These are phyloP conservation scores for Pseudogymnoascus sp. DNA, from an alignment of 2,329 filamentous ascomycete genomes.

Conservation along the genomic window DNA sequence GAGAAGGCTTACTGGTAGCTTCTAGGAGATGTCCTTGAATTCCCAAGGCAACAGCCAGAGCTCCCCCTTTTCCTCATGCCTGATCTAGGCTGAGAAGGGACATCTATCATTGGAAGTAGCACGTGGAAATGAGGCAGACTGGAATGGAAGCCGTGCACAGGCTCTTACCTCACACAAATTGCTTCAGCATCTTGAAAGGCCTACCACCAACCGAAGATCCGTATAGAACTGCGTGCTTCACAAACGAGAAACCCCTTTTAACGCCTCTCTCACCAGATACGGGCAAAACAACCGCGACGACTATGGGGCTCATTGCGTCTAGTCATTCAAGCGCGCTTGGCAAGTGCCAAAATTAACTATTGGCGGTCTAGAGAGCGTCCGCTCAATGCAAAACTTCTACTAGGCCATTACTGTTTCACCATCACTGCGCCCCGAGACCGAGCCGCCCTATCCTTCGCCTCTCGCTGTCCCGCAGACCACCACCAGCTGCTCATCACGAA, in stretches of 20 bases:
- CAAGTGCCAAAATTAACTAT: constrained; percentile 1
- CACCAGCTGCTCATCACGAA: not conserved
- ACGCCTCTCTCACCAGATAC: not conserved
- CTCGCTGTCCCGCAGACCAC: not conserved
- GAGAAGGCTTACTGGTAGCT: not conserved
- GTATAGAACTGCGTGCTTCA: not conserved
- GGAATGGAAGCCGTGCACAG: not conserved
- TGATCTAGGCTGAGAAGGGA: not conserved
- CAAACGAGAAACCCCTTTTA: not conserved
- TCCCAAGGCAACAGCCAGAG: not conserved
- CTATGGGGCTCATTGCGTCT: not conserved
- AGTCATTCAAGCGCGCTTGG: not conserved
- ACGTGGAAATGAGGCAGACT: not conserved
- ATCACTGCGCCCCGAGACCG: not conserved
- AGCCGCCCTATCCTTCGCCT: not conserved
- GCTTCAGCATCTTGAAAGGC: not conserved
- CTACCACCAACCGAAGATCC: not conserved
- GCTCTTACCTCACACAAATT: not conserved
- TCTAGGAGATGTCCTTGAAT: not conserved
- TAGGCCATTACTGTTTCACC: not conserved
- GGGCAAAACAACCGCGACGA: not conserved
- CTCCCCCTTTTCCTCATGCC: not conserved
- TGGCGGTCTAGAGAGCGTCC: not conserved
- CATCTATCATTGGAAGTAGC: not conserved
- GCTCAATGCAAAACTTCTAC: not conserved